Evolutionary conservation across 139 green algal genomes (phyloP).

Genomic region (Dunaliella primolecta): DNA sequence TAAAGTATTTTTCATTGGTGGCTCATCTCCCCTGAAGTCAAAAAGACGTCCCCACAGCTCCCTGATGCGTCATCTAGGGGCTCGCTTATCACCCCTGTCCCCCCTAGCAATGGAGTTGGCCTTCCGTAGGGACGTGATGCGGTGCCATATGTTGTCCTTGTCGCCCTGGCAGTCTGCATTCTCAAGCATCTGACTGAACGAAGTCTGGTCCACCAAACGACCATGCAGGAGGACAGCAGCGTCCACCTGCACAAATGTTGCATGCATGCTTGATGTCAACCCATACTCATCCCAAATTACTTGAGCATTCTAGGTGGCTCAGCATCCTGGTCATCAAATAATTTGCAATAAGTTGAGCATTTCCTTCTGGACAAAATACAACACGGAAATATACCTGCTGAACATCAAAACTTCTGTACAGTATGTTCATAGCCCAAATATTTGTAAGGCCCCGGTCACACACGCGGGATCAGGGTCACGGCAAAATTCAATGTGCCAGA

Average conservation of each 20-base stretch:
- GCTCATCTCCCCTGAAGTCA: no score
- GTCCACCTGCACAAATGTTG: conserved; percentile 26
- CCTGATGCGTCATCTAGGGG: background rate
- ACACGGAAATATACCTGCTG: no score
- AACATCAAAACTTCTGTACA: no score
- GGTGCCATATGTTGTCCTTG: conserved; percentile 48
- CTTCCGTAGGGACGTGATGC: conserved; percentile 33
- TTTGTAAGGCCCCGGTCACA: no score
- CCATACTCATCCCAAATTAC: background rate
- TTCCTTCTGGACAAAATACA: no score
- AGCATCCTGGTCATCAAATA: background rate
- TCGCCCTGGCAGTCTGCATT: conserved; percentile 29
- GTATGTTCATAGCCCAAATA: no score
- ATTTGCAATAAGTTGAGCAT: background rate
- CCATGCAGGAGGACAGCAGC: conserved; percentile 35
- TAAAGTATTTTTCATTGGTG: no score
- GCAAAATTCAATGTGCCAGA: no score
- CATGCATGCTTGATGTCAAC: background rate
- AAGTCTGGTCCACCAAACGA: conserved; percentile 43
- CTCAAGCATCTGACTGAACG: conserved; percentile 39
- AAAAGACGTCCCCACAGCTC: no score
- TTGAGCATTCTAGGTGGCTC: background rate
- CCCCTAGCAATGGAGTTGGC: background rate
- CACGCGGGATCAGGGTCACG: no score
- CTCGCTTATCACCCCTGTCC: background rate